Percentiles rank a stretch among this genome's conserved stretches.
Conservation (phyloP, 225 moss, liverwort and hornwort genomes). For the Thuidium tamariscinum region DNA sequence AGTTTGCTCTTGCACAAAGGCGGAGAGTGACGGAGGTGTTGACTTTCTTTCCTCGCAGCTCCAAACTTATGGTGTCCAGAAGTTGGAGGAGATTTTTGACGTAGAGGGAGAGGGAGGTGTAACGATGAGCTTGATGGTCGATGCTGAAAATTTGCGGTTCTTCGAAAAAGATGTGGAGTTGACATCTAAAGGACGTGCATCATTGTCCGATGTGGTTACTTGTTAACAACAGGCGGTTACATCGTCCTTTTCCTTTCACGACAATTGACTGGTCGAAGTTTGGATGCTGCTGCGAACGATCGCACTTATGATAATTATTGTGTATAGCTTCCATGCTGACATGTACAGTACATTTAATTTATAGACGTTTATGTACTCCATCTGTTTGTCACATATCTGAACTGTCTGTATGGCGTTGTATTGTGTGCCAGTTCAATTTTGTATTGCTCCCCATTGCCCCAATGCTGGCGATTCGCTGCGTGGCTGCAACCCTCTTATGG, state of each 20-base stretch:
- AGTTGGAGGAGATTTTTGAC: conserved; percentile 38
- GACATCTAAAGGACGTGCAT: conserved; percentile 35
- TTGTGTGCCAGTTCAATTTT: background rate
- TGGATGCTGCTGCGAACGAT: background rate
- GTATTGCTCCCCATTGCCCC: background rate
- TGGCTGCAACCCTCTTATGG: background rate
- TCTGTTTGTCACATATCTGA: background rate
- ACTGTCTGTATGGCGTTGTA: background rate
- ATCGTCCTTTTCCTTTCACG: background rate
- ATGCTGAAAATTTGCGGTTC: conserved; percentile 11
- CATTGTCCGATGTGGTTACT: conserved; percentile 12
- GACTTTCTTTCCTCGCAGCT: conserved; percentile 18
- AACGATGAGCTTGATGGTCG: conserved; percentile 31
- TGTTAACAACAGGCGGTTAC: background rate
- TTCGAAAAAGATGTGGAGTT: conserved; percentile 30
- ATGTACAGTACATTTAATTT: background rate
- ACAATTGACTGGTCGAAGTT: background rate
- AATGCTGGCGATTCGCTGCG: background rate
- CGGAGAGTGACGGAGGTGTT: background rate
- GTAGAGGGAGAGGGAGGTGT: conserved; percentile 42
- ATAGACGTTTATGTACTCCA: background rate
- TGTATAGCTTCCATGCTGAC: background rate
- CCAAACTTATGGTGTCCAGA: conserved; percentile 34
- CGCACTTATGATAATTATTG: background rate
- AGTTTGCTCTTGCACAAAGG: background rate